Evolutionary conservation across 179 eudicot genomes (phyloP).

Genomic region (Beta macrorhiza): DNA sequence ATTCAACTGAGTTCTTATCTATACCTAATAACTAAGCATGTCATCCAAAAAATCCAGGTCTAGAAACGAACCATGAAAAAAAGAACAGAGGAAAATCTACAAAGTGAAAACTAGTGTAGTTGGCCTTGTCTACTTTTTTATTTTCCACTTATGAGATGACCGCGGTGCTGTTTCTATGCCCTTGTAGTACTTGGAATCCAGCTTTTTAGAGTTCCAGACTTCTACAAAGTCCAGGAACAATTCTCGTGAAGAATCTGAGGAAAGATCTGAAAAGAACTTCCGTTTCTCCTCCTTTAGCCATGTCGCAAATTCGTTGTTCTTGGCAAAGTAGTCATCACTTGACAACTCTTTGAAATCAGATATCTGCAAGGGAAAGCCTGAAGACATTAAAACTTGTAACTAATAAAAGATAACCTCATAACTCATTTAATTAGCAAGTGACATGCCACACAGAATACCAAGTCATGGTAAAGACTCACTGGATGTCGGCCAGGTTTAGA

Average conservation of each 20-base stretch:
- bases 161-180: constrained; percentile 75
- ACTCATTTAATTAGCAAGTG: neutral
- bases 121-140: constrained; percentile 35
- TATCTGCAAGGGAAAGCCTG: constrained; percentile 32
- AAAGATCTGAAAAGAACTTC: constrained; percentile 81
- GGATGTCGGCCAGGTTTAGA: constrained; percentile 42
- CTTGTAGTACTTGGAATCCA: constrained; percentile 63
- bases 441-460: neutral
- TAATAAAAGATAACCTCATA: neutral
- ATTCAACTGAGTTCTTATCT: neutral
- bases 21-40: neutral
- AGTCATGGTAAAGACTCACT: constrained; percentile 37
- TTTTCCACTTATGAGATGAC: constrained; percentile 82
- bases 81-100: neutral
- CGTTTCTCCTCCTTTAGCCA: constrained; percentile 85
- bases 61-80: neutral
- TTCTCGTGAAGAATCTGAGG: constrained; percentile 65
- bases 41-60: neutral
- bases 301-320: constrained; percentile 92
- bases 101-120: neutral
- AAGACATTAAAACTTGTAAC: neutral
- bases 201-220: constrained; percentile 67
- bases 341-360: constrained; percentile 52
- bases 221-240: constrained; percentile 63
- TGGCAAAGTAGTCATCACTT: constrained; percentile 70